Base-by-base conservation (phyloP, 2,329 filamentous ascomycete species). In the Cylindrodendrum hubeiense region DNA sequence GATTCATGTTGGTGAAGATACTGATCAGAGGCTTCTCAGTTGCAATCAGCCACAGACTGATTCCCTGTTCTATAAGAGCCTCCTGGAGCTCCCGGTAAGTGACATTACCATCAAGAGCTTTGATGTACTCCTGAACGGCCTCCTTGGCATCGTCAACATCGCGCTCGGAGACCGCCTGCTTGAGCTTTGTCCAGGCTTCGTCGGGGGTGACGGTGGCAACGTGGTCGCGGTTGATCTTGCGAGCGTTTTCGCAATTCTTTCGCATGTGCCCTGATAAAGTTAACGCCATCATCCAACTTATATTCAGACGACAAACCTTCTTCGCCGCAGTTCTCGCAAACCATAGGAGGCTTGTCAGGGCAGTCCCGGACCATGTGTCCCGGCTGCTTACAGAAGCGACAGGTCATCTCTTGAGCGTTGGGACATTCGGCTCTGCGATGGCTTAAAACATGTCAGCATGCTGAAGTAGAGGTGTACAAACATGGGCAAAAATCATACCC, bases 1-100 rank as follows among this genome's bases (percentile, higher is more conserved):
- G 80, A 68, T 93, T 90, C 87, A 93, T 91, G 78, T 91, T 90
- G 65, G 89, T 92, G 69, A 90, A 85, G 5, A 89, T 88, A 1
- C 79, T 74, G 0, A 91, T 77, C 6, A 84, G 76, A 34, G 86
- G 79, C 68, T 87, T 86, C 81, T 92, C 86, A 6, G 87, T 77
- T 6, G 88, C 88, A 68, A 93, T 90, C 57, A 93, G 79, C 79
- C 85, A 90, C 15, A 91, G 79, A 3, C 79, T 78, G 63, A 91
- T 83, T 0, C 81, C 75, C 44, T 87, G 80, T 2, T 78, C 71
- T 7, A 91, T 87, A 75, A 93, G 85, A 1, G 83, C 83, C 33
- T 82, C 72, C 80, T 94, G 90, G 6, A 94, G 82, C 19, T 90
- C 82, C 8, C 80, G 70, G 69, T 91, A 90, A 0, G 86, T 91